Evolutionary conservation across 2,329 filamentous ascomycete genomes (phyloP), one percentile per base, ranked within the genome.

Genomic region (Aspergillus sp.): DNA sequence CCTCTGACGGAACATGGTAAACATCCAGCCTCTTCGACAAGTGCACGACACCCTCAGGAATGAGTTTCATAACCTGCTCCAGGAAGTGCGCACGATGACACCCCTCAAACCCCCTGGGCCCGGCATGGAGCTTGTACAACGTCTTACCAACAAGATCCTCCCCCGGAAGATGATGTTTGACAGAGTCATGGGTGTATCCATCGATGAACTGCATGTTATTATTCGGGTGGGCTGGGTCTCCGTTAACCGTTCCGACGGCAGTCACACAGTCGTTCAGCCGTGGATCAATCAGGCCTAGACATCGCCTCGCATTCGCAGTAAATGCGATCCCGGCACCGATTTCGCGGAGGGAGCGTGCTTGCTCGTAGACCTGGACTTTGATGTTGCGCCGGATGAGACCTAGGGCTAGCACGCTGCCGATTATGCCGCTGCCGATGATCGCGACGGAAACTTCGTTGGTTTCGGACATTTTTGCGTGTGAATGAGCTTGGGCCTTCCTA

Each of bases 61-160:
- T 63, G 5, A 77, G 55, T 27, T 74, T 70, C 1, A 80, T 69
- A 27, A 81, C 56, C 46, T 74, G 68, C 50, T 75, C 74, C 21
- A 80, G 64, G 53, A 78, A 78, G 35, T 75, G 68, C 12, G 75
- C 76, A 9, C 79, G 70, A 51, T 74, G 72, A 48, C 67, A 64
- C n/a, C 66, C 66, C 43, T 64, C 65, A n/a, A 68, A 64, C 6
- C 64, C 60, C 15, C 58, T 53, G 3, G 57, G 31, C 4, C 65
- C 57, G 1, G 55, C 58, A 37, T 55, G 54, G 14, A 67, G 39
- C 27, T 55, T 60, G 43, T 59, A 62, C 23, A 68, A 41, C n/a
- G 61, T 64, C 19, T 64, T 62, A 6, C 46, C 48, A 2, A 41
- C 43, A 27, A 60, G 31, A 15, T 61, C 56, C 0, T 59, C 46